A percentile compares a stretch with the other conserved stretches of the same genome.
phyloP scores from a whole-genome alignment of 2,329 filamentous ascomycete genomes.

The Xylaria sp. region DNA sequence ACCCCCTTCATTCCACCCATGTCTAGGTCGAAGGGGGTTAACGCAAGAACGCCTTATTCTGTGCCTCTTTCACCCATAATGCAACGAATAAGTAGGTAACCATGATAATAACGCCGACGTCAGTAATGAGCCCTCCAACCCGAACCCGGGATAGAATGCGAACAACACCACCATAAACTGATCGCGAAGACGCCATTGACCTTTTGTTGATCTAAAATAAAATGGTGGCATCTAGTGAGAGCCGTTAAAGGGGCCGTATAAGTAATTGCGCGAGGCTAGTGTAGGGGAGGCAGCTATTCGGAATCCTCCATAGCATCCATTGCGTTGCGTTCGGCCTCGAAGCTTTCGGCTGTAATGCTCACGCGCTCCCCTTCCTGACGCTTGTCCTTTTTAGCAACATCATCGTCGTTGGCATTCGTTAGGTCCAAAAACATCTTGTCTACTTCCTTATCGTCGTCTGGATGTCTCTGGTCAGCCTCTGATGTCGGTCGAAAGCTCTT shows the following conservation, averaged over 20 bases:
- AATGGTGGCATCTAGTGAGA: background rate
- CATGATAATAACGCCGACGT: constrained; percentile 1
- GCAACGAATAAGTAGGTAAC: too few relatives aligned
- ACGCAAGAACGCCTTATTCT: too few relatives aligned
- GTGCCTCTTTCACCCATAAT: too few relatives aligned
- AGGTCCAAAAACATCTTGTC: constrained; percentile 63
- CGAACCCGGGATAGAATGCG: background rate
- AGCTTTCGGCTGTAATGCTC: constrained; percentile 43
- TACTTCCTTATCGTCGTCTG: constrained; percentile 54
- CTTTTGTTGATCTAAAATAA: background rate
- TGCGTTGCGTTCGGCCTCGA: constrained; percentile 43
- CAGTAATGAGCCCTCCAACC: background rate
- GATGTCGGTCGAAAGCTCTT: constrained; percentile 30
- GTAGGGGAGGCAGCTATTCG: constrained; percentile 29
- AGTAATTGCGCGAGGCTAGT: background rate
- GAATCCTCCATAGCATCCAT: constrained; percentile 44
- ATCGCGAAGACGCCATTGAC: background rate
- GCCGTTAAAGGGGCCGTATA: background rate
- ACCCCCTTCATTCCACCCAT: background rate
- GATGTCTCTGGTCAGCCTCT: constrained; percentile 37
- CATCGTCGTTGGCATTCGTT: constrained; percentile 56
- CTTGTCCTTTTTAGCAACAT: constrained; percentile 45
- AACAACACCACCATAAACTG: background rate
- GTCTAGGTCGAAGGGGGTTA: background rate
- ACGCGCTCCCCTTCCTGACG: constrained; percentile 43